Conservation (phyloP, 2,329 filamentous ascomycete genomes). For the Chaetomium strumarium region DNA sequence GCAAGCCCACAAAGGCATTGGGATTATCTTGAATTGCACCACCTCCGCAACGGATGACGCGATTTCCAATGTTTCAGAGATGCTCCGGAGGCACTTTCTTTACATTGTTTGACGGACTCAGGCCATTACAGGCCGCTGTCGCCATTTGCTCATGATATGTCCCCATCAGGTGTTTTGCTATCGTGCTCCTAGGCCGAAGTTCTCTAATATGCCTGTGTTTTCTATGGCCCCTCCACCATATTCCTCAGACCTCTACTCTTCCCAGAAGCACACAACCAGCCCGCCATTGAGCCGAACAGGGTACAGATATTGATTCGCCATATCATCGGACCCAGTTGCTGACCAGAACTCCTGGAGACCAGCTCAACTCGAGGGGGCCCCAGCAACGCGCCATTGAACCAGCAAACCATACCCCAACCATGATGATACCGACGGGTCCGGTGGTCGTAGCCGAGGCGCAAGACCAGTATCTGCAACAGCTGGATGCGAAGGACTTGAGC, state of each 20-base stretch:
- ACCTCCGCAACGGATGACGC: slow-evolving; percentile 26
- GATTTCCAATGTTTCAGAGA: slow-evolving; percentile 20
- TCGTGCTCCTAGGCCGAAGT: neutral
- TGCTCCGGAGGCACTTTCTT: slow-evolving; percentile 1
- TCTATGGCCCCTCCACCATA: neutral
- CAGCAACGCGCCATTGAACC: neutral
- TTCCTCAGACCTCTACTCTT: neutral
- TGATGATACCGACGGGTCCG: slow-evolving; percentile 16
- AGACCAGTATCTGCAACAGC: slow-evolving; percentile 5
- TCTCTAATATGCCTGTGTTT: neutral
- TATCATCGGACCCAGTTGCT: neutral
- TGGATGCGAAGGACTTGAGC: slow-evolving; percentile 23
- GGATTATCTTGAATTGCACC: slow-evolving; percentile 20
- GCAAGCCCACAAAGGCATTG: neutral
- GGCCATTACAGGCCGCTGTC: slow-evolving; percentile 4
- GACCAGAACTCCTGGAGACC: neutral
- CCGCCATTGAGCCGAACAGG: neutral
- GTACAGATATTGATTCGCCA: neutral
- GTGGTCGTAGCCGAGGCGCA: slow-evolving; percentile 11
- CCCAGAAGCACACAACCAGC: neutral
- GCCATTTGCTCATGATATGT: slow-evolving; percentile 22
- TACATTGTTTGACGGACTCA: neutral
- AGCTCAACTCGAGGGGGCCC: neutral
- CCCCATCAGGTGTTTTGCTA: slow-evolving; percentile 13
- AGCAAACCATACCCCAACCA: neutral